These are phyloP conservation scores for Quaeritorhiza haematococci DNA, from an alignment of 371 early-diverging fungal genomes.

Conservation along the genomic window DNA sequence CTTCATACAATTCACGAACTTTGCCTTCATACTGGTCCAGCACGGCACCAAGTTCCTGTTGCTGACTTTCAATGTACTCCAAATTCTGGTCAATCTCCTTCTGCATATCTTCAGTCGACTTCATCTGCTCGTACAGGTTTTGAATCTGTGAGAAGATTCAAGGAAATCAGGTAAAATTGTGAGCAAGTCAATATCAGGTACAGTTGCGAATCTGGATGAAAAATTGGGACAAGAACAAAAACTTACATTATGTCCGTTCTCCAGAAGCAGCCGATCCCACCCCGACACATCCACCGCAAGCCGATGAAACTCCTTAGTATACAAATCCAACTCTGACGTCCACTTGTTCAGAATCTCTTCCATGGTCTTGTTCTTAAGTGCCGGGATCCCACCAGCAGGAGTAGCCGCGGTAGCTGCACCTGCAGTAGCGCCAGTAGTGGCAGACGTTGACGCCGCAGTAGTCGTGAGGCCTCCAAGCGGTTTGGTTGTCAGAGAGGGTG, in stretches of 20 bases:
- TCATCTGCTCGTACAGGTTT: constrained; percentile 68
- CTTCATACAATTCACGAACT: constrained; percentile 37
- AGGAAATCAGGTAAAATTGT: no score
- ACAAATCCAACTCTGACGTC: constrained; percentile 72
- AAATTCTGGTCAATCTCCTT: constrained; percentile 76
- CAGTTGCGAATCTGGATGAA: neutral
- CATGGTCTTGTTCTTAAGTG: constrained; percentile 75
- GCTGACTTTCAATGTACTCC: constrained; percentile 81
- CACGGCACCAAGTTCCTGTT: constrained; percentile 69
- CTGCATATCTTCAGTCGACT: constrained; percentile 68
- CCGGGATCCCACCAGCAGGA: constrained; percentile 28
- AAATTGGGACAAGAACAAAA: no score
- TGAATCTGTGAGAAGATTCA: no score
- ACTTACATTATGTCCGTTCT: constrained; percentile 71
- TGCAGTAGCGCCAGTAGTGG: constrained; percentile 22
- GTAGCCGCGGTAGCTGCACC: constrained; percentile 33
- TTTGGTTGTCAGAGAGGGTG: constrained; percentile 20
- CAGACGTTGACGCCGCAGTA: constrained; percentile 5
- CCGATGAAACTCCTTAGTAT: constrained; percentile 77
- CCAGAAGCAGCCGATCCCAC: constrained; percentile 81
- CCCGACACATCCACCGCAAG: constrained; percentile 78
- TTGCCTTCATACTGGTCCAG: constrained; percentile 76
- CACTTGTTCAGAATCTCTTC: constrained; percentile 85
- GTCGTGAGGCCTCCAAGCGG: no score
- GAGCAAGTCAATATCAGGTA: neutral